A percentile compares a stretch with the other conserved stretches of the same genome.
Evolutionary conservation across 2,329 filamentous ascomycete species (phyloP).

Genomic region (Hypoxylon sp.): DNA sequence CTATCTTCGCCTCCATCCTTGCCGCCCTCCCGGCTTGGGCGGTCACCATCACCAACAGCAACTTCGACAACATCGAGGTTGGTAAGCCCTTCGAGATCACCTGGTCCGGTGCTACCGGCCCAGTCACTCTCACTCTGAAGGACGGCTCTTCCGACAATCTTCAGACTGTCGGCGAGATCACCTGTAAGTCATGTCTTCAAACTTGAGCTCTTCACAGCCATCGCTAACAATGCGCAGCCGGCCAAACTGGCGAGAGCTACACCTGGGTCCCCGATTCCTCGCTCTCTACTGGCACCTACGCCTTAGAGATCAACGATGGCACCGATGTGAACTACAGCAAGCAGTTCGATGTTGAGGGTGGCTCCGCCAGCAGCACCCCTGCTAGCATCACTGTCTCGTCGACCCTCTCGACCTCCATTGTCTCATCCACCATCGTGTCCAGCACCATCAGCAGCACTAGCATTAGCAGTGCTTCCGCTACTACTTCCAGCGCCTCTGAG

Average conservation of each 20-base stretch:
- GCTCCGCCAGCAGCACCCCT: constrained; percentile 36
- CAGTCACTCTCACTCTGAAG: constrained; percentile 60
- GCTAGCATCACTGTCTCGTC: constrained; percentile 19
- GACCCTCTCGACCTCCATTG: constrained; percentile 15
- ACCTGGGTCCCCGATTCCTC: constrained; percentile 56
- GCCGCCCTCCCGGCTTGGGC: constrained; percentile 53
- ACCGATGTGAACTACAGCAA: constrained; percentile 60
- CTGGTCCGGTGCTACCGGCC: constrained; percentile 57
- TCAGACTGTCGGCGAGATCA: constrained; percentile 53
- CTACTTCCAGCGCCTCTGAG: constrained; percentile 40
- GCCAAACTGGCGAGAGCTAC: constrained; percentile 54
- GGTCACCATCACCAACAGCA: constrained; percentile 54
- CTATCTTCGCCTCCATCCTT: constrained; percentile 48
- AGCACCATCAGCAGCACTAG: constrained; percentile 42
- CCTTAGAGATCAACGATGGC: constrained; percentile 60
- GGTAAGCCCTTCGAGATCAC: constrained; percentile 60
- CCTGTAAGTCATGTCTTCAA: constrained; percentile 51
- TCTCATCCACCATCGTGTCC: constrained; percentile 42
- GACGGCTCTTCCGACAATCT: constrained; percentile 56
- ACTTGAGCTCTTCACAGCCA: not conserved
- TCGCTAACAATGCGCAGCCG: constrained; percentile 50
- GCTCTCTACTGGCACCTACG: constrained; percentile 58
- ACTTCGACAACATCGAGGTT: constrained; percentile 53
- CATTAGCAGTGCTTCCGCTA: constrained; percentile 43
- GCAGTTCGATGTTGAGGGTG: constrained; percentile 55